phyloP scores from a whole-genome alignment of 306 rosid species.

The Bauhinia variegata region DNA sequence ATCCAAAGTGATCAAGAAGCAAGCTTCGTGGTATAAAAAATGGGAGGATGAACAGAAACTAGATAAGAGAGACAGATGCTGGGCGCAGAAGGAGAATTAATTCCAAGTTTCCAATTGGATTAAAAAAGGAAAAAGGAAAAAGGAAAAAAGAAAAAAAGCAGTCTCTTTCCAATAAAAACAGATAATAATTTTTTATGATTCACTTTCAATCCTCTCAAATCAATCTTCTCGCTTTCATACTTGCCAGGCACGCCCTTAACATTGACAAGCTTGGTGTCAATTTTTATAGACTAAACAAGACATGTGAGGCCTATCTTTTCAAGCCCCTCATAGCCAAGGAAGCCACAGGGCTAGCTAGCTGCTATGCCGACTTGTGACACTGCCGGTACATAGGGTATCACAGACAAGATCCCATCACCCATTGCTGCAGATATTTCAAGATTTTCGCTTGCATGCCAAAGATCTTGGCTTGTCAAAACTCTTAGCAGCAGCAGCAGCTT shows the following conservation, averaged over 20 bases:
- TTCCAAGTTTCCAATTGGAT: too few relatives aligned
- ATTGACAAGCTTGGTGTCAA: conserved; percentile 25
- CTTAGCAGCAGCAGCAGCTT: not conserved
- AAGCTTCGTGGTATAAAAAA: too few relatives aligned
- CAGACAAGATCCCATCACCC: conserved; percentile 41
- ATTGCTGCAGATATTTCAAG: conserved; percentile 9
- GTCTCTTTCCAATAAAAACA: too few relatives aligned
- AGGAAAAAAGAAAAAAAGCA: not conserved
- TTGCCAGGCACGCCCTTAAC: not conserved
- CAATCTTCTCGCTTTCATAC: not conserved
- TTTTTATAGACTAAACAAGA: conserved; percentile 29
- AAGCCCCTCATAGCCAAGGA: conserved; percentile 1
- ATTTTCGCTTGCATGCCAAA: conserved; percentile 39
- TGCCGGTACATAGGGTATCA: conserved; percentile 36
- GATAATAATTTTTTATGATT: not conserved
- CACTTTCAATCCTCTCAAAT: not conserved
- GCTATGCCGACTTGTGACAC: conserved; percentile 10
- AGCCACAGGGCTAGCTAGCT: too few relatives aligned
- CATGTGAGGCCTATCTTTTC: conserved; percentile 26
- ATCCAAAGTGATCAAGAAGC: too few relatives aligned
- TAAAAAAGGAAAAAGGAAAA: not conserved
- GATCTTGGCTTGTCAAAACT: conserved; percentile 24
- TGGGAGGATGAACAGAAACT: too few relatives aligned
- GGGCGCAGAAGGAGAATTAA: too few relatives aligned
- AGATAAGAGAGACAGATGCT: too few relatives aligned